Evolutionary conservation across 352 stramenopile species (phyloP), one percentile per base, ranked within the genome.

Genomic region (Phytophthora ramorum): DNA sequence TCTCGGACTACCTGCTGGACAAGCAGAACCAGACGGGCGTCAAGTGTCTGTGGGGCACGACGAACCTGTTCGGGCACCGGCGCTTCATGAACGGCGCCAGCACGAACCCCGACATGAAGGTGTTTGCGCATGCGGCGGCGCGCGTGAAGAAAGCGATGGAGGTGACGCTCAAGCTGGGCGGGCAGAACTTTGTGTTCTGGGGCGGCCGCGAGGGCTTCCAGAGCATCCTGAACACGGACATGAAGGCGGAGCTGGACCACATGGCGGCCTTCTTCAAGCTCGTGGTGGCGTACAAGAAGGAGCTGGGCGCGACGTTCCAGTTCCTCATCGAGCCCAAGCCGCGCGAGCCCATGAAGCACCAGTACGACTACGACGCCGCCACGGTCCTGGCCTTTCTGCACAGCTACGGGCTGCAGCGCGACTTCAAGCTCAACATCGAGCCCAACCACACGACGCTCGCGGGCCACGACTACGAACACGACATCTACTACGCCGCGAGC

Each of bases 371-470:
- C 66, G 88, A 96, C 57, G 87, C 87, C 7, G 83, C 90, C 24
- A 95, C 88, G 3, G 77, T 89, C 30, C 89, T 96, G 34, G 78
- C 83, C n/a, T 97, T 97, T 69, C 72, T 97, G 37, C 73, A 87
- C 56, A 74, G 60, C 46, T 92, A 97, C 66, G 79, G 74, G 5
- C 71, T 97, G 17, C 68, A 90, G 22, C 72, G 90, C 30, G 71
- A 97, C 55, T 96, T 96, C 70, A 92, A 95, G 68, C 68, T 97
- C 45, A 96, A 96, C 73, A 92, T 96, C 58, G 88, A 96, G 72
- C 85, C 88, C 19, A 96, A 96, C 65, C 90, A 97, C 76, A 94
- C 85, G 44, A 92, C 87, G 34, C 75, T 97, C 40, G 88, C 90
- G 24, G 88, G 90, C 20, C 88, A 96, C 69, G 79, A 93, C 58